Evolutionary conservation across 2,329 filamentous ascomycete genomes (phyloP).

Genomic region (Ceratocystiopsis minuta): DNA sequence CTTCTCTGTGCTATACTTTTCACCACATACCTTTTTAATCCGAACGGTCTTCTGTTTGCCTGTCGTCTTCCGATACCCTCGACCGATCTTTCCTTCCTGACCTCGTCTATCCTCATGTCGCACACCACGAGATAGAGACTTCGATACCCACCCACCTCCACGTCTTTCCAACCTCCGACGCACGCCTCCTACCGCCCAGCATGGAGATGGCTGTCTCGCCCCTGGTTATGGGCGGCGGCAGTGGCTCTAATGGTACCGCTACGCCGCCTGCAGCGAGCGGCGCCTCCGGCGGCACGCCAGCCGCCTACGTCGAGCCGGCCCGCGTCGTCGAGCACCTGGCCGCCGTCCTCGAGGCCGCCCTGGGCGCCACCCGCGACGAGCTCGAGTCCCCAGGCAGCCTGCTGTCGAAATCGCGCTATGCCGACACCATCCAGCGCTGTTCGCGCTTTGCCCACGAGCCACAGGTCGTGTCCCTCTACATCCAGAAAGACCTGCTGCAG

Average conservation of each 20-base stretch:
- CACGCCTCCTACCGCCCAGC: constrained; percentile 9
- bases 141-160: no score
- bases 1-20: neutral
- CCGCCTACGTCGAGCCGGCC: constrained; percentile 45
- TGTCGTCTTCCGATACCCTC: no score
- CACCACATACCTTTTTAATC: no score
- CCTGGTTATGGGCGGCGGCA: constrained; percentile 11
- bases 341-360: constrained; percentile 51
- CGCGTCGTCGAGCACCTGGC: constrained; percentile 55
- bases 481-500: constrained; percentile 51
- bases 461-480: constrained; percentile 71
- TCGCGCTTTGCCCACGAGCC: constrained; percentile 76
- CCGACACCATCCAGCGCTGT: constrained; percentile 74
- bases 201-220: constrained; percentile 36
- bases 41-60: no score
- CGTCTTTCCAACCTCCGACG: no score
- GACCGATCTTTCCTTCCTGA: no score
- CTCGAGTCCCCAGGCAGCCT: constrained; percentile 68
- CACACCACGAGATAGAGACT: no score
- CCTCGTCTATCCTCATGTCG: no score
- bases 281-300: constrained; percentile 17
- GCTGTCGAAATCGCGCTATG: constrained; percentile 51
- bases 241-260: constrained; percentile 21
- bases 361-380: constrained; percentile 60
- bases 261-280: neutral